Evolutionary conservation across 192 early-diverging fungal species (phyloP).

Genomic region (Rhizoclosmatium sp.): DNA sequence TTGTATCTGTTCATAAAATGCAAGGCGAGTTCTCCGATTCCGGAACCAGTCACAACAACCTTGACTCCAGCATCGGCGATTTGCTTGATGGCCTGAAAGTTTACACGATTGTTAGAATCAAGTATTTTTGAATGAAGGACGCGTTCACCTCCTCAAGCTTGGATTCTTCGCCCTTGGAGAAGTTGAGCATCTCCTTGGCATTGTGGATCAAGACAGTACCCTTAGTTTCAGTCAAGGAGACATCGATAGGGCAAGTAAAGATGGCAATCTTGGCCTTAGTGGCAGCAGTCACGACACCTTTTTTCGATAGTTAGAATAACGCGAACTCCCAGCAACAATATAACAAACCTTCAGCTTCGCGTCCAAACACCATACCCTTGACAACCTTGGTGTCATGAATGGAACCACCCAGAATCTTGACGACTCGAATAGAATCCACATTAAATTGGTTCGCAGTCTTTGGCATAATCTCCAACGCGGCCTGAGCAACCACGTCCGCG

Average conservation of each 20-base stretch:
- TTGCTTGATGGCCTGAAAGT: conserved; percentile 74
- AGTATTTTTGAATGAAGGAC: background rate
- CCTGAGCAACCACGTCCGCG: conserved; percentile 80
- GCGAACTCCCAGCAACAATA: background rate
- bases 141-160: conserved; percentile 75
- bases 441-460: conserved; percentile 87
- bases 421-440: conserved; percentile 94
- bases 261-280: conserved; percentile 91
- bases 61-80: conserved; percentile 90
- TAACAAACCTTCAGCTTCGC: conserved; percentile 80
- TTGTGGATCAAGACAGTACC: conserved; percentile 97
- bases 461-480: conserved; percentile 89
- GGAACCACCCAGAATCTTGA: conserved; percentile 94
- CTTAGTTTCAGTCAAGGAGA: conserved; percentile 96
- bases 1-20: conserved; percentile 94
- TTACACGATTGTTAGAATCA: background rate
- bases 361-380: conserved; percentile 96
- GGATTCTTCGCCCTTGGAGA: conserved; percentile 93
- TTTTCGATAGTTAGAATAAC: background rate
- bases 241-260: conserved; percentile 93
- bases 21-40: conserved; percentile 91
- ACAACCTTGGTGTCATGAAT: conserved; percentile 90
- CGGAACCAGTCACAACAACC: conserved; percentile 89
- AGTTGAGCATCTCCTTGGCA: conserved; percentile 95
- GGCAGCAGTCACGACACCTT: conserved; percentile 72